Evolutionary conservation across 768 basidiomycete species (phyloP).

Genomic region (Boletales sp.): DNA sequence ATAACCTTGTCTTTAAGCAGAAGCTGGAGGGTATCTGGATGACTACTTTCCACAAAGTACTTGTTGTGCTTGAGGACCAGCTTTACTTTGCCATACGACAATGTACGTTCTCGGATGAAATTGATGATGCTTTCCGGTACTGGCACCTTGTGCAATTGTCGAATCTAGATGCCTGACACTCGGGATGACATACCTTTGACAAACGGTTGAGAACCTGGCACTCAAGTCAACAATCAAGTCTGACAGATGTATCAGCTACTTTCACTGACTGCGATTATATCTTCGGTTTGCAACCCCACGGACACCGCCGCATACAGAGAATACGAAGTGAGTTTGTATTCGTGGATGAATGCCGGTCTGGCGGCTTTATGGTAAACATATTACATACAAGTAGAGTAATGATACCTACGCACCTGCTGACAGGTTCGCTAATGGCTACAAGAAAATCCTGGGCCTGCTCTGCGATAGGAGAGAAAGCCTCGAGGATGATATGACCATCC

Average conservation of each 20-base stretch:
- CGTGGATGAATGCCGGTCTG: constrained; percentile 97
- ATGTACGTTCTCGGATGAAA: constrained; percentile 89
- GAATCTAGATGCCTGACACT: constrained; percentile 1
- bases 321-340: constrained; percentile 98
- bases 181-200: constrained; percentile 51
- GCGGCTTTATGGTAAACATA: constrained; percentile 10
- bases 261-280: constrained; percentile 89
- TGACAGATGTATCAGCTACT: constrained; percentile 12
- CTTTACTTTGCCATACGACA: constrained; percentile 98
- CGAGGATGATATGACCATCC: constrained; percentile 90
- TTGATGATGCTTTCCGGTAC: constrained; percentile 82
- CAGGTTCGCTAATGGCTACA: constrained; percentile 96
- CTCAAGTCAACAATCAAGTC: constrained; percentile 31
- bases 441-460: constrained; percentile 98
- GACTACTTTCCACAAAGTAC: constrained; percentile 94
- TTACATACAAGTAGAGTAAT: constrained; percentile 26
- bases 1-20: constrained; percentile 86
- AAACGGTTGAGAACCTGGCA: constrained; percentile 72
- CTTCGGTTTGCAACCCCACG: constrained; percentile 94
- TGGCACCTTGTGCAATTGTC: constrained; percentile 60
- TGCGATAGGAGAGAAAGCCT: constrained; percentile 96
- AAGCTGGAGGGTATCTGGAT: constrained; percentile 87
- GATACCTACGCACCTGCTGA: constrained; percentile 77
- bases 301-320: constrained; percentile 98
- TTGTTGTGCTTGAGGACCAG: constrained; percentile 97